A percentile compares a stretch with the other conserved stretches of the same genome.
Evolutionary conservation across 1,284 basidiomycete genomes (phyloP).

Genomic region (Ceratobasidium sp.): DNA sequence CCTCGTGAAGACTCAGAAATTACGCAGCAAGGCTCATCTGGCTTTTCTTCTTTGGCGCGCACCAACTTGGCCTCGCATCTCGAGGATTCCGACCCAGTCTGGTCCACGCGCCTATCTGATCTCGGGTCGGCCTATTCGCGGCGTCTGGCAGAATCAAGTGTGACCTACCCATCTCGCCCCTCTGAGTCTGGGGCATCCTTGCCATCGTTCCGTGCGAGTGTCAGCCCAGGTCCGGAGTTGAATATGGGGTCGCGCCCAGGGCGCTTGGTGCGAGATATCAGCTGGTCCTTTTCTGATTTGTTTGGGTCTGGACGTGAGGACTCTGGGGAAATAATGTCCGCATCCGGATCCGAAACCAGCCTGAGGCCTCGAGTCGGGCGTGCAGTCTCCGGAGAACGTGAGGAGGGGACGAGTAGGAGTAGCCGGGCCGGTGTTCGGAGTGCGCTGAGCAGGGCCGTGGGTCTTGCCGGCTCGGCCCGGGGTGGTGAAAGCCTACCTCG

Average conservation of each 20-base stretch:
- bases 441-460: constrained; percentile 33
- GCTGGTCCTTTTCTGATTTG: constrained; percentile 32
- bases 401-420: neutral
- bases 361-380: neutral
- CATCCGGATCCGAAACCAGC: constrained; percentile 20
- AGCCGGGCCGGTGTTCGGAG: constrained; percentile 31
- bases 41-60: neutral
- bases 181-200: constrained; percentile 22
- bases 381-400: neutral
- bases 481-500: constrained; percentile 24
- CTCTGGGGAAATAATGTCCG: neutral
- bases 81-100: neutral
- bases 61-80: neutral
- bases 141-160: constrained; percentile 36
- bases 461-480: constrained; percentile 9
- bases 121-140: constrained; percentile 32
- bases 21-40: constrained; percentile 8
- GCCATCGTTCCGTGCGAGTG: constrained; percentile 36
- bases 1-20: constrained; percentile 3
- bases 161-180: constrained; percentile 22
- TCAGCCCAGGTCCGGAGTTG: constrained; percentile 28
- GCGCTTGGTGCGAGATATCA: constrained; percentile 29
- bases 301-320: neutral
- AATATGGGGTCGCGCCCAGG: constrained; percentile 36
- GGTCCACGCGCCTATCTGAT: constrained; percentile 26